phyloP scores from a whole-genome alignment of 768 basidiomycete genomes.

The Tephrocybe sp. region DNA sequence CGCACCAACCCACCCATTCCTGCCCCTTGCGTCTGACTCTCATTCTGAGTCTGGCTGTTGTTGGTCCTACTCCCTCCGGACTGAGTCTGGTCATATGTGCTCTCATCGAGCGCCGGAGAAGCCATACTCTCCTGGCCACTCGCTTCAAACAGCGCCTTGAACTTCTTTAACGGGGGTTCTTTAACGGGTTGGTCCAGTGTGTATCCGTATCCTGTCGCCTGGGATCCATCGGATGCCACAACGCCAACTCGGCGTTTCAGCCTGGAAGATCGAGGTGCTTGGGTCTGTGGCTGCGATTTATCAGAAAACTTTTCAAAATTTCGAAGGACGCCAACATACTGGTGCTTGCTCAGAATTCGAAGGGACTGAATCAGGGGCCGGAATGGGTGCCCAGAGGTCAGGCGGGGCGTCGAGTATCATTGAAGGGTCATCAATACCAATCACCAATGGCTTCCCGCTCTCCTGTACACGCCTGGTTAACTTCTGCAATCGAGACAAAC shows the following conservation, averaged over 20 bases:
- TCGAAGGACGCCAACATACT: slow-evolving; percentile 11
- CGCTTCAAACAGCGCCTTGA: slow-evolving; percentile 68
- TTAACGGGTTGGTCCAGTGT: slow-evolving; percentile 25
- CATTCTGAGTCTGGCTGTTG: slow-evolving; percentile 34
- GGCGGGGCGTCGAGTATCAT: slow-evolving; percentile 31
- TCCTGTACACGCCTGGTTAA: slow-evolving; percentile 43
- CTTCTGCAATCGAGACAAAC: slow-evolving; percentile 33
- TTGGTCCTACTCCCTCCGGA: background rate
- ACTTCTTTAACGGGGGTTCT: slow-evolving; percentile 67
- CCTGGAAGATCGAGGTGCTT: slow-evolving; percentile 32
- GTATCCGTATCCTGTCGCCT: slow-evolving; percentile 15
- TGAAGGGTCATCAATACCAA: slow-evolving; percentile 46
- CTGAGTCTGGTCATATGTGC: slow-evolving; percentile 11
- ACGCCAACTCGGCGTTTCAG: slow-evolving; percentile 57
- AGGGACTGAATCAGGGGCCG: slow-evolving; percentile 12
- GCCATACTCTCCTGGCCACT: slow-evolving; percentile 44
- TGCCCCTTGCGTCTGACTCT: slow-evolving; percentile 27
- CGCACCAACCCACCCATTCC: slow-evolving; percentile 14
- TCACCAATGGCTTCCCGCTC: slow-evolving; percentile 31
- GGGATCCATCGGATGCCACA: slow-evolving; percentile 19
- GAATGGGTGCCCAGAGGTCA: slow-evolving; percentile 16
- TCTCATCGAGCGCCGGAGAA: slow-evolving; percentile 18
- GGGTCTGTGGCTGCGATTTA: slow-evolving; percentile 40
- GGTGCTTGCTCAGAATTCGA: slow-evolving; percentile 19
- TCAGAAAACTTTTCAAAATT: too few relatives aligned